Base-by-base conservation (phyloP, 495 filamentous ascomycete species). In the Podospora conica region DNA sequence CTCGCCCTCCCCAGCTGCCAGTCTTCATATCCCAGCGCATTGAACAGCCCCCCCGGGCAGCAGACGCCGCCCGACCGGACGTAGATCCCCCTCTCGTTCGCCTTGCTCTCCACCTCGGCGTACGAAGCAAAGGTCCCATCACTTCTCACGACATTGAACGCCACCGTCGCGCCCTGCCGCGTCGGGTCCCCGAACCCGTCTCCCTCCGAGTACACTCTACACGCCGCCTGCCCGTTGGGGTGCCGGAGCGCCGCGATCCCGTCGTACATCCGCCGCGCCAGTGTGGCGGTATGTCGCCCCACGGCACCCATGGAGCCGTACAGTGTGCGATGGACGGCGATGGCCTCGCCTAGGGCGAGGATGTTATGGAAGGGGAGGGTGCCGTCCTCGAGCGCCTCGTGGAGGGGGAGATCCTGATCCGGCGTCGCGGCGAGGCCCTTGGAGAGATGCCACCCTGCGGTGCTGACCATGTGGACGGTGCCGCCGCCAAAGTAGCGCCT, bases 331-430 rank as follows among this genome's bases (percentile, higher is more conserved):
- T 93, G 90, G 3, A 86, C 80, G n/a, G 84, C 81, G 27, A 94
- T 84, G 5, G 89, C 91, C 69, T 83, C 82, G 1, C 85, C 87
- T 10, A 94, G 82, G 1, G 88, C 90, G 25, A 91, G 73, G 67
- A 93, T 92, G 68, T 78, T 88, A 74, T 91, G 91, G 68, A 91
- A 90, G n/a, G 90, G 88, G 7, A 90, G 73, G 8, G 90, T 93
- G 3, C 91, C 91, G 74, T 94, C 91, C 68, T 93, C 91, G 1
- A 93, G 80, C 21, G 79, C 80, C 55, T 90, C 86, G 66, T 91
- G 89, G 3, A 91, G 27, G 11, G 62, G 63, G 10, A 57, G 40
- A 8, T 24, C 64, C 6, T 3, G 55, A 12, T 55, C 55, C 9
- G 24, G n/a, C 22, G 55, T 31, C 11, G 61, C 21, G 62, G 78